Conservation (phyloP, 805 yeast genomes). For the Metschnikowia drakensbergensis region DNA sequence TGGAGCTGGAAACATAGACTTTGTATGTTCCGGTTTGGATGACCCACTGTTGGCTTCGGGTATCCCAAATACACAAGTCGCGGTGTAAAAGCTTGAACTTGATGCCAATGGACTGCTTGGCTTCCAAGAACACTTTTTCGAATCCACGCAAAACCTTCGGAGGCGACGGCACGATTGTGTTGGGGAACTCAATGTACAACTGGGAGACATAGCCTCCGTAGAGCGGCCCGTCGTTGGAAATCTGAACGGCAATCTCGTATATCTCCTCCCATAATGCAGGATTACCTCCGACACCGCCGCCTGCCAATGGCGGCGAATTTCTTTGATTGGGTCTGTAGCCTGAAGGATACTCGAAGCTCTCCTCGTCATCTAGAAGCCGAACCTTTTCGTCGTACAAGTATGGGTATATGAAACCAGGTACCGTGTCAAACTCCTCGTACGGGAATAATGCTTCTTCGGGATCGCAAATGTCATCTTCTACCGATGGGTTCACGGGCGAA, state of each 20-base stretch:
- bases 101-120: conserved; percentile 37
- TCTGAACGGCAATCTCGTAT: conserved; percentile 42
- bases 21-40: conserved; percentile 54
- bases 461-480: conserved; percentile 48
- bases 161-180: conserved; percentile 47
- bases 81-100: conserved; percentile 46
- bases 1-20: conserved; percentile 48
- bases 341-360: conserved; percentile 35
- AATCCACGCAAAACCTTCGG: conserved; percentile 53
- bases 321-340: conserved; percentile 36
- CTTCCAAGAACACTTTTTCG: conserved; percentile 47
- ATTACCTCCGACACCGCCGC: conserved; percentile 59
- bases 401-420: conserved; percentile 56
- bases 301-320: conserved; percentile 35
- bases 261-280: conserved; percentile 55
- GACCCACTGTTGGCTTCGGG: conserved; percentile 53
- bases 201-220: conserved; percentile 51
- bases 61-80: conserved; percentile 57
- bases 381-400: conserved; percentile 41
- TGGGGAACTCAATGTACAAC: conserved; percentile 51
- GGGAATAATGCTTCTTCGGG: conserved; percentile 55
- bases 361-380: conserved; percentile 33
- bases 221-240: conserved; percentile 46
- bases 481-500: conserved; percentile 37
- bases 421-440: conserved; percentile 47